Percentiles rank a stretch among this genome's conserved stretches.
Conservation (phyloP, 768 basidiomycete genomes). For the Trametes meyenii region DNA sequence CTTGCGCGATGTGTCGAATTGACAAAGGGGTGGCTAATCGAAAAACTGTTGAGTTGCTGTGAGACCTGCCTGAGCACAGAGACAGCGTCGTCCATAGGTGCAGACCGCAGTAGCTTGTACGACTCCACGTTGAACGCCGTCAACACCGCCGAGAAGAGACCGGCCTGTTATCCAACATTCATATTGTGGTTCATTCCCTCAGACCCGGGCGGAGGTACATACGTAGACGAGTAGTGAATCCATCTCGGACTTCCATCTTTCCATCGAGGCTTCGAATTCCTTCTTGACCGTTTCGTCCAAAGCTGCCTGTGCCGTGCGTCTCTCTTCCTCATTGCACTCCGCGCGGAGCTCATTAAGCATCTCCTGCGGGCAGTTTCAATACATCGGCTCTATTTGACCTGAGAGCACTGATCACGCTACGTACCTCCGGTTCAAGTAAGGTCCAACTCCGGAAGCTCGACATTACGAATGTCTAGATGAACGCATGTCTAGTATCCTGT, state of each 20-base stretch:
- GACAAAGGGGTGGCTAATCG: background rate
- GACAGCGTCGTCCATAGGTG: background rate
- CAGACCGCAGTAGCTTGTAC: constrained; percentile 1
- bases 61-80: background rate
- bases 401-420: no score
- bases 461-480: no score
- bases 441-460: no score
- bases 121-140: constrained; percentile 18
- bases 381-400: no score
- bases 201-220: background rate
- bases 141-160: constrained; percentile 10
- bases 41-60: constrained; percentile 2
- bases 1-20: background rate
- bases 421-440: no score
- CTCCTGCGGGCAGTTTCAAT: no score
- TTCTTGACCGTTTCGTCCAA: background rate
- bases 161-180: background rate
- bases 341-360: background rate
- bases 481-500: no score
- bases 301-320: background rate
- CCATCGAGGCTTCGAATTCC: background rate
- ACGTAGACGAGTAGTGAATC: constrained; percentile 3
- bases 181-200: no score
- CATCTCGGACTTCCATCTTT: background rate
- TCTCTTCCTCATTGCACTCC: background rate